Percentiles rank a stretch among this genome's conserved stretches.
Conservation (phyloP, 495 filamentous ascomycete genomes). For the Jackrogersella multiformis region DNA sequence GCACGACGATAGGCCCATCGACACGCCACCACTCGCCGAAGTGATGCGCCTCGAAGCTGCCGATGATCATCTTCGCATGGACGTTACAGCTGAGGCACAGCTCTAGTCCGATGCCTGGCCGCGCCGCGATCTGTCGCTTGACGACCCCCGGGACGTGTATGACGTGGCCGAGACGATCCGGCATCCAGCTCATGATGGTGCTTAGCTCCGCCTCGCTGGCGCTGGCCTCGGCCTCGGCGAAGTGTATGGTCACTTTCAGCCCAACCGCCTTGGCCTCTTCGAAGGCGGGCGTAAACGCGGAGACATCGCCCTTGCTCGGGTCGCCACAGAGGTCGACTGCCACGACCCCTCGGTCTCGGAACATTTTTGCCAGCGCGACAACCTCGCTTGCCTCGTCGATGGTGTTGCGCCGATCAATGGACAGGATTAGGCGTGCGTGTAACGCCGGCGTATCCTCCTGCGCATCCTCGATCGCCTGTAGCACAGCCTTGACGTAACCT, state of each 20-base stretch:
- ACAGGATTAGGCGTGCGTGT: constrained; percentile 70
- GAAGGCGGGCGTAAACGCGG: constrained; percentile 65
- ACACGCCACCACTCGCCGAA: constrained; percentile 71
- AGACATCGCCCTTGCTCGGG: constrained; percentile 69
- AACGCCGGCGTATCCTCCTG: constrained; percentile 38
- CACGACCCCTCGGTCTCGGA: constrained; percentile 67
- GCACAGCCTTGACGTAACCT: constrained; percentile 71
- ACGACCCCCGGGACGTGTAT: constrained; percentile 72
- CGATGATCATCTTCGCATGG: constrained; percentile 73
- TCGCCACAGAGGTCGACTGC: constrained; percentile 86
- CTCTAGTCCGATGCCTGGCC: constrained; percentile 69
- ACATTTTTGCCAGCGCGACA: constrained; percentile 69
- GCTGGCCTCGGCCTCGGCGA: constrained; percentile 71
- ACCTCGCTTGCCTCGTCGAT: constrained; percentile 64
- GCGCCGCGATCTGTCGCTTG: constrained; percentile 62
- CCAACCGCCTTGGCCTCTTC: constrained; percentile 59
- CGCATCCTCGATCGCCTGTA: constrained; percentile 65
- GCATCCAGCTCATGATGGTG: constrained; percentile 68
- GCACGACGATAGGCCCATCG: constrained; percentile 46
- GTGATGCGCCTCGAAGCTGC: constrained; percentile 75
- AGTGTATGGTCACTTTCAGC: constrained; percentile 77
- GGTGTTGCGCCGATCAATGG: constrained; percentile 73
- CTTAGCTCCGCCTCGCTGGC: constrained; percentile 65
- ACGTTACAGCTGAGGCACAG: constrained; percentile 86
- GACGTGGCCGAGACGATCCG: constrained; percentile 81